These are phyloP conservation scores for Phytophthora chlamydospora DNA, from an alignment of 352 stramenopile species.

Conservation along the genomic window DNA sequence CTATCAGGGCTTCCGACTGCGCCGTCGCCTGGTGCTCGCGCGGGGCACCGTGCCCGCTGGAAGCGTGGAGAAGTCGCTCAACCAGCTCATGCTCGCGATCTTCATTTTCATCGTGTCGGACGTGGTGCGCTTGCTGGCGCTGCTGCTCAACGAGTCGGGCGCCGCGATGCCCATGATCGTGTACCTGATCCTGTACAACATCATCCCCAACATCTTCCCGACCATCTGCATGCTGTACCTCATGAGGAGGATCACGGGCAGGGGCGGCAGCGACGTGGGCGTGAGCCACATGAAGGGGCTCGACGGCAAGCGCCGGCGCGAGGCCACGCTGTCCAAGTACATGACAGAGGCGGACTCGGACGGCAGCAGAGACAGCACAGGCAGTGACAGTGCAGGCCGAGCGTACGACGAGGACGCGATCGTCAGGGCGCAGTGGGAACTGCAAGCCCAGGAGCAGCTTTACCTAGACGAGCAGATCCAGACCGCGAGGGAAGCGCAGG, in stretches of 20 bases:
- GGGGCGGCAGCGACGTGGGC: conserved; percentile 22
- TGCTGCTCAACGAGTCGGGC: conserved; percentile 58
- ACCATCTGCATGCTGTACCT: conserved; percentile 91
- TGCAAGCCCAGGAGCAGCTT: conserved; percentile 28
- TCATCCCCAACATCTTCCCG: conserved; percentile 86
- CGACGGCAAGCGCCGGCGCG: conserved; percentile 18
- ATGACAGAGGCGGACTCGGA: conserved; percentile 55
- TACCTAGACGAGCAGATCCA: conserved; percentile 31
- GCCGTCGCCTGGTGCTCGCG: conserved; percentile 71
- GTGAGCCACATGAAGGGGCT: conserved; percentile 26
- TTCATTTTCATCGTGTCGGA: conserved; percentile 79
- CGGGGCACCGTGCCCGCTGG: conserved; percentile 67
- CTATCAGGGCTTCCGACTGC: conserved; percentile 77
- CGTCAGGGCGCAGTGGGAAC: conserved; percentile 25
- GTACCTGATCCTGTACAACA: conserved; percentile 76
- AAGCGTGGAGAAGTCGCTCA: conserved; percentile 82
- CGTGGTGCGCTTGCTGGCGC: conserved; percentile 68
- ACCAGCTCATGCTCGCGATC: conserved; percentile 83
- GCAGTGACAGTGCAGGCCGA: conserved; percentile 24
- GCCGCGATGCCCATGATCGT: conserved; percentile 65
- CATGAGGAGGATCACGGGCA: conserved; percentile 70
- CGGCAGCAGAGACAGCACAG: conserved; percentile 32
- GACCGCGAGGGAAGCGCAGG: conserved; percentile 30
- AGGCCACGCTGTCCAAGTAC: conserved; percentile 63
- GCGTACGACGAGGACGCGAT: conserved; percentile 24